phyloP scores from a whole-genome alignment of 139 green algal genomes.

The Dunaliella primolecta region DNA sequence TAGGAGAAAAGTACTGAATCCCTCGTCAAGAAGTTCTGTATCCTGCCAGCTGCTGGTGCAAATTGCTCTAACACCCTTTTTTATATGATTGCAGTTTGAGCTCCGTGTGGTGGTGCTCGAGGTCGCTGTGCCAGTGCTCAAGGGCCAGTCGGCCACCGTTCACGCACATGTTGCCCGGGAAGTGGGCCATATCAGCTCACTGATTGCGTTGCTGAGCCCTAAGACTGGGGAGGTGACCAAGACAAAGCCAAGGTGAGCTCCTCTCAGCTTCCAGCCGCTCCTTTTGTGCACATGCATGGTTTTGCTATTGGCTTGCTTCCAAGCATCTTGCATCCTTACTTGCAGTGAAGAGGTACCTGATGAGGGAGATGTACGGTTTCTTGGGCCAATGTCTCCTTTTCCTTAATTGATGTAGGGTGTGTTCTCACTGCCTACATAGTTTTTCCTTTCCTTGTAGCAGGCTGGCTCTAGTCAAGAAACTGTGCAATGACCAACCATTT shows the following conservation, averaged over 20 bases:
- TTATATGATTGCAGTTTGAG: slow-evolving; percentile 66
- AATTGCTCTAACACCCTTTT: no score
- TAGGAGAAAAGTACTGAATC: no score
- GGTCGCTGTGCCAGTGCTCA: slow-evolving; percentile 73
- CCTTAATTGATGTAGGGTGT: no score
- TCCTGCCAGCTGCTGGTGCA: no score
- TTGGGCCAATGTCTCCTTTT: no score
- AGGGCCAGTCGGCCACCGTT: slow-evolving; percentile 61
- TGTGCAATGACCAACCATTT: no score
- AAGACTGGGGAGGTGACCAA: slow-evolving; percentile 69
- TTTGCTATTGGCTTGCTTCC: neutral
- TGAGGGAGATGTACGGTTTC: no score
- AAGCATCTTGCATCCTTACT: no score
- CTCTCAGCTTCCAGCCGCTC: slow-evolving; percentile 24
- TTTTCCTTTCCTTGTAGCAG: no score
- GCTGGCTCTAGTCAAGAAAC: no score
- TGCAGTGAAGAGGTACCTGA: neutral
- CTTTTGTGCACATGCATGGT: neutral
- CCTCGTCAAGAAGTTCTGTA: no score
- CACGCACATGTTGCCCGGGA: slow-evolving; percentile 76
- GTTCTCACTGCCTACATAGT: no score
- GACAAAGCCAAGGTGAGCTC: slow-evolving; percentile 59
- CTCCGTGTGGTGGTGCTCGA: slow-evolving; percentile 79
- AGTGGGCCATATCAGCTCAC: slow-evolving; percentile 53
- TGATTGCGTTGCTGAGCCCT: slow-evolving; percentile 71